phyloP scores from a whole-genome alignment of 2,329 filamentous ascomycete species.

The Lecanicillium sp. region DNA sequence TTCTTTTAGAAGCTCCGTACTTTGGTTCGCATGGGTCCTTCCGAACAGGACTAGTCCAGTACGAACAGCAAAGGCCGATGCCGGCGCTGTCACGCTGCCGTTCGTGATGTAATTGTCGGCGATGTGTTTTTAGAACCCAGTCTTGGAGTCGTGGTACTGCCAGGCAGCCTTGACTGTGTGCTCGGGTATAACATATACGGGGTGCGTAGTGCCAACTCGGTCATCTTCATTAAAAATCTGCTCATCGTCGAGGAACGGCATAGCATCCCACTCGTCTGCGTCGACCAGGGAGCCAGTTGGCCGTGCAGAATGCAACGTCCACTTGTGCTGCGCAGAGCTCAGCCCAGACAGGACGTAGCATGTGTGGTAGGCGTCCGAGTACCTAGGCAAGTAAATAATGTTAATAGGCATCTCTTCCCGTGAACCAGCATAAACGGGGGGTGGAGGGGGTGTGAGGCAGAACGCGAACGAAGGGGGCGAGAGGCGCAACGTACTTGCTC shows the following conservation, averaged over 20 bases:
- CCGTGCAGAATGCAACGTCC: slow-evolving; percentile 38
- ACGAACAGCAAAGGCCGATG: no score
- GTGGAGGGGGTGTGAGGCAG: no score
- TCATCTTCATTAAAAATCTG: slow-evolving; percentile 68
- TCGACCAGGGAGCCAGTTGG: slow-evolving; percentile 28
- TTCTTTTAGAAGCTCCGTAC: no score
- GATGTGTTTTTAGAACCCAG: slow-evolving; percentile 42
- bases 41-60: no score
- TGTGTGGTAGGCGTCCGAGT: slow-evolving; percentile 84
- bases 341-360: slow-evolving; percentile 87
- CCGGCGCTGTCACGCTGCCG: background rate
- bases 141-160: slow-evolving; percentile 56
- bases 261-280: slow-evolving; percentile 40
- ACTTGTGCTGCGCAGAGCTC: slow-evolving; percentile 71
- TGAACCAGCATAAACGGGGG: slow-evolving; percentile 13
- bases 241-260: slow-evolving; percentile 46
- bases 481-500: slow-evolving; percentile 67
- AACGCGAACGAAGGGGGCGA: no score
- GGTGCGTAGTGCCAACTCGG: slow-evolving; percentile 65
- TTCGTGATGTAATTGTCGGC: background rate
- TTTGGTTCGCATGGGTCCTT: no score
- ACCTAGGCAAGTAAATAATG: slow-evolving; percentile 48
- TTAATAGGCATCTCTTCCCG: slow-evolving; percentile 11
- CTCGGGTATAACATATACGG: slow-evolving; percentile 78
- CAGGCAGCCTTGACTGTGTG: slow-evolving; percentile 58